Evolutionary conservation across 306 rosid species (phyloP).

Genomic region (Canavalia gladiata): DNA sequence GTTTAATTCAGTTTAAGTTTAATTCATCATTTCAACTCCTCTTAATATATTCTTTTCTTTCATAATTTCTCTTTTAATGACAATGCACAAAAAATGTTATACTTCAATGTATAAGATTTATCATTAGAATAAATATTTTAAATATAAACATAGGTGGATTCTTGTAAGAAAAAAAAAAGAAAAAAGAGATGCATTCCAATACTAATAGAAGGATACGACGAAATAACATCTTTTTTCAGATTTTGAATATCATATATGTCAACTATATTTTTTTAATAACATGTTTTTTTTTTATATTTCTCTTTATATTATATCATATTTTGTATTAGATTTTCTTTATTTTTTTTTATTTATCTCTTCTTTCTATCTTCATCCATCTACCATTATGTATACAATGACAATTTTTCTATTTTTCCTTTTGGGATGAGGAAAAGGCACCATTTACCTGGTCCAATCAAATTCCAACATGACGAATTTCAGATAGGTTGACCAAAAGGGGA

Average conservation of each 20-base stretch:
- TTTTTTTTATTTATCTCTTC: too few relatives aligned
- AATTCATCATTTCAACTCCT: background rate
- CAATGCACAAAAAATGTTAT: background rate
- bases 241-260: too few relatives aligned
- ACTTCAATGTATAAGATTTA: background rate
- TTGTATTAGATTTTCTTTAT: too few relatives aligned
- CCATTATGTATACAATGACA: too few relatives aligned
- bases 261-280: too few relatives aligned
- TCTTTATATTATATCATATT: too few relatives aligned
- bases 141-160: background rate
- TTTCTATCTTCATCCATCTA: too few relatives aligned
- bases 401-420: conserved; percentile 2
- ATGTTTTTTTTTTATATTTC: too few relatives aligned
- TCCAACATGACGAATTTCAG: background rate
- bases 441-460: background rate
- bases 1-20: background rate
- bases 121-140: background rate
- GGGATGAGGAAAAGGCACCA: background rate
- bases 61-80: background rate
- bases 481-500: too few relatives aligned
- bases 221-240: background rate
- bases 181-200: background rate
- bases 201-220: background rate
- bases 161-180: background rate
- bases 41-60: background rate